Base-by-base conservation (phyloP, 1,139 yeast genomes). In the Maudiozyma humilis region DNA sequence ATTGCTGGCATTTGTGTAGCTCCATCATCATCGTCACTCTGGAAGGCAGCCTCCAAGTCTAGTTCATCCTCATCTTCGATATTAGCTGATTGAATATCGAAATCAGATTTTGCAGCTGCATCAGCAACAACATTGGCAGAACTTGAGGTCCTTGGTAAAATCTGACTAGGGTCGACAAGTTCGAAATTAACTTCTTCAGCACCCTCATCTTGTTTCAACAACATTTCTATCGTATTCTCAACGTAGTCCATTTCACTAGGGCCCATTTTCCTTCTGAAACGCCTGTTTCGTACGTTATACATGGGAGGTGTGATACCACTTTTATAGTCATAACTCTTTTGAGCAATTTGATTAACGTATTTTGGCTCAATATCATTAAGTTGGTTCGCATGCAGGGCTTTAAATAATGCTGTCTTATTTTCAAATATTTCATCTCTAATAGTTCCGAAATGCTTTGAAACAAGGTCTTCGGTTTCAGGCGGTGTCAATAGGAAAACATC, bases 301-400 rank as follows among this genome's bases (percentile, higher is more conserved):
- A 84, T 71, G 0, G 97, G 96, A 2, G 86, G 81, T 0, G 93
- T 77, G 25, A 91, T 63, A 2, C 98, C 98, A 63, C 85, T 87
- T n/a, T 76, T 78, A 52, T 70, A 75, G 5, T 79, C 77, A 32
- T 73, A 74, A 20, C 68, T 68, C 44, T 68, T 70, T 36, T 69
- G 56, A 43, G 72, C 76, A n/a, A 67, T 58, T 38, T 69, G 64
- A 16, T 69, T 67, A 5, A 70, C 56, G 40, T 72, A 56, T 36
- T 67, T 67, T 49, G 73, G 70, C 44, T 75, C 68, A 3, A 76
- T 75, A 49, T 76, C 79, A 16, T 56, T 51, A 25, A 56, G 40
- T 10, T 56, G 56, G 33, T 53, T 54, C 34, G 38, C 33, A 34
- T 38, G 42, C 29, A 49, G 47, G 13, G 55, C 55, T 35, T 52